Evolutionary conservation across 139 green algal genomes (phyloP).

Genomic region (Chlorella sp.): DNA sequence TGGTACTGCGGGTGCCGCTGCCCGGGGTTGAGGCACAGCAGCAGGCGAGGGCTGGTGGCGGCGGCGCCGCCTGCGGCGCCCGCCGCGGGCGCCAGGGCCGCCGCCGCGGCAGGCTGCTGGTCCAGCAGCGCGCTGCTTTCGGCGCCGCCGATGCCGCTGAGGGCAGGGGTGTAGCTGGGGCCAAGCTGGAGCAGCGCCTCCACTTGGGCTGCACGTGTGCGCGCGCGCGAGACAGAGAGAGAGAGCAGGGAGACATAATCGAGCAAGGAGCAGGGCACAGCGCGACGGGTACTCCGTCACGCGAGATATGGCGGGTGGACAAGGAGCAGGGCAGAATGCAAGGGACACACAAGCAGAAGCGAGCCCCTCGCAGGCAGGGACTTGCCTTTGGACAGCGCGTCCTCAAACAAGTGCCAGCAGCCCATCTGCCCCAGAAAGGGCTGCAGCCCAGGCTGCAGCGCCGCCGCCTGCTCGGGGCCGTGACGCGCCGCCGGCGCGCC

Average conservation of each 20-base stretch:
- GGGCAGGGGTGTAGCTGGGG: constrained; percentile 41
- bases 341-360: too few species aligned
- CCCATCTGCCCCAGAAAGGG: too few species aligned
- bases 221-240: not conserved
- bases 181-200: constrained; percentile 39
- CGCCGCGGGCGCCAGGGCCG: constrained; percentile 12
- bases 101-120: constrained; percentile 22
- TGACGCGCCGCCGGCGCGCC: too few species aligned
- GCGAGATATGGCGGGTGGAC: too few species aligned
- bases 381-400: too few species aligned
- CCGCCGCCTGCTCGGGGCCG: too few species aligned
- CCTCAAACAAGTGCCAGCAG: too few species aligned
- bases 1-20: not conserved
- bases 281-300: too few species aligned
- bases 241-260: not conserved
- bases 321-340: too few species aligned
- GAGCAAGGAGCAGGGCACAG: not conserved
- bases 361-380: not conserved
- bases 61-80: not conserved
- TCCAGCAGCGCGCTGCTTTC: constrained; percentile 43
- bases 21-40: not conserved
- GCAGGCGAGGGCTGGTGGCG: not conserved
- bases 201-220: constrained; percentile 32
- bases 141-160: constrained; percentile 12
- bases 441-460: too few species aligned